phyloP scores from a whole-genome alignment of 139 green algal species.

The Mesotaenium endlicherianum region DNA sequence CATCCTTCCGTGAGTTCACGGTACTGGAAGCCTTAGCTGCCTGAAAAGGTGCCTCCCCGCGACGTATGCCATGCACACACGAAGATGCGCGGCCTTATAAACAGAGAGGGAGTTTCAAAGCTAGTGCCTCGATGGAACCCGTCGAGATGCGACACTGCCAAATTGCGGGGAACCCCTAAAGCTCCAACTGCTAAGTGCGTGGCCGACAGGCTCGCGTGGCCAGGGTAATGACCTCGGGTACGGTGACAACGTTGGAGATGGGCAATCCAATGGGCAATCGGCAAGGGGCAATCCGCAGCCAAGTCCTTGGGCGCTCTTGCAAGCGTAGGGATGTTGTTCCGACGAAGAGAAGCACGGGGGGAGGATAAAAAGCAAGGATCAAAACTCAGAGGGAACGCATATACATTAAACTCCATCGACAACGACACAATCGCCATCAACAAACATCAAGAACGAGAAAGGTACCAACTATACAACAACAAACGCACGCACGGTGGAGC shows the following conservation, averaged over 20 bases:
- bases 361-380: too few relatives aligned
- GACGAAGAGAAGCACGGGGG: too few relatives aligned
- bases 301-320: too few relatives aligned
- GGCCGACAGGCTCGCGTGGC: neutral
- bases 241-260: constrained; percentile 16
- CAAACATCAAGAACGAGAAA: too few relatives aligned
- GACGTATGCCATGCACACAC: neutral
- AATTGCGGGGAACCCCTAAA: constrained; percentile 32
- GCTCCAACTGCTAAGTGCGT: neutral
- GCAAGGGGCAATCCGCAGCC: neutral
- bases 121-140: constrained; percentile 2
- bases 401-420: too few relatives aligned
- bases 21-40: neutral
- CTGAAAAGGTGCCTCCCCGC: constrained; percentile 64
- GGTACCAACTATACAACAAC: too few relatives aligned
- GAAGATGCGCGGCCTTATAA: neutral
- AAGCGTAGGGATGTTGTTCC: too few relatives aligned
- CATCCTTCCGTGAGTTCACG: neutral
- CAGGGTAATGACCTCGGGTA: constrained; percentile 12
- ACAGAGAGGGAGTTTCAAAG: constrained; percentile 4
- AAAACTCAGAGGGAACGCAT: too few relatives aligned
- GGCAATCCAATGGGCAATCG: neutral
- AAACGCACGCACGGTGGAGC: too few relatives aligned
- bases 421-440: too few relatives aligned
- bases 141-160: neutral